phyloP scores from a whole-genome alignment of 495 filamentous ascomycete species.

The Viridothelium virens region DNA sequence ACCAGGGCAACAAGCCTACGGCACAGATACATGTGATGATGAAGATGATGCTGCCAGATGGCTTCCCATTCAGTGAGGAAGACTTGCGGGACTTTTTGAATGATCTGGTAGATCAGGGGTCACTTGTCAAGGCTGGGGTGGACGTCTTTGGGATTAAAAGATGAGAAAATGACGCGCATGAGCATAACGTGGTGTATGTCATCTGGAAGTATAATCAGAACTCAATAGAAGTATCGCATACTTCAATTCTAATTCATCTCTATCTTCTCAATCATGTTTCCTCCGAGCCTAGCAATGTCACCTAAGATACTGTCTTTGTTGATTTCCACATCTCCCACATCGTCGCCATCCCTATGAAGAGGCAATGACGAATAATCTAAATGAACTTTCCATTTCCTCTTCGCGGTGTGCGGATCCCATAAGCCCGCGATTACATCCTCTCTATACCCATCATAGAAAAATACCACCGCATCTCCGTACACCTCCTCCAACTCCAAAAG shows the following conservation, averaged over 20 bases:
- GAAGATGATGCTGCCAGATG: constrained; percentile 64
- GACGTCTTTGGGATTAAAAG: constrained; percentile 5
- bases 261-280: constrained; percentile 51
- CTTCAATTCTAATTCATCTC: constrained; percentile 35
- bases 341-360: constrained; percentile 26
- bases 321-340: constrained; percentile 45
- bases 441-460: constrained; percentile 59
- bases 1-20: constrained; percentile 71
- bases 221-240: constrained; percentile 42
- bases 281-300: constrained; percentile 68
- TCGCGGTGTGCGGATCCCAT: constrained; percentile 63
- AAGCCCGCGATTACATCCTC: constrained; percentile 61
- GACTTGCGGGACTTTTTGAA: constrained; percentile 6
- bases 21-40: constrained; percentile 86
- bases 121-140: not conserved
- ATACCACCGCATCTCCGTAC: constrained; percentile 57
- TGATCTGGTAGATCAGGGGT: not conserved
- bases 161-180: not conserved
- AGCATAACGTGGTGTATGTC: constrained; percentile 24
- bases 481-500: constrained; percentile 51
- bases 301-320: constrained; percentile 68
- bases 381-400: constrained; percentile 58
- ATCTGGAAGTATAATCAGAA: constrained; percentile 44
- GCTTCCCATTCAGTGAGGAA: constrained; percentile 2
- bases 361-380: constrained; percentile 61